These are phyloP conservation scores for Epichloe brachyelytri DNA, from an alignment of 2,329 filamentous ascomycete genomes.

Conservation along the genomic window DNA sequence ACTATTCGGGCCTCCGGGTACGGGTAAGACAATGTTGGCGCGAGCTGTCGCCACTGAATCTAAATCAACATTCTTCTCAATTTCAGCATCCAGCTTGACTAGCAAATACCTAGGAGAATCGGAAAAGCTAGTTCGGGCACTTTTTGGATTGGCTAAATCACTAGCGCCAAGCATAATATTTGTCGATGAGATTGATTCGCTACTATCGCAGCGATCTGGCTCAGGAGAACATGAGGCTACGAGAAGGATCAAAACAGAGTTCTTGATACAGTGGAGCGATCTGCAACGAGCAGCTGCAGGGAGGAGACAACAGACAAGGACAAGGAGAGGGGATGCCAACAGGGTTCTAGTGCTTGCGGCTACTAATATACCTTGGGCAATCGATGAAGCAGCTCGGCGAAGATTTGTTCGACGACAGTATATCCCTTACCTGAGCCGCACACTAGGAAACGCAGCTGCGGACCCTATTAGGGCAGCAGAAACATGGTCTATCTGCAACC, in stretches of 20 bases:
- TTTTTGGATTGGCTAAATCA: slow-evolving; percentile 80
- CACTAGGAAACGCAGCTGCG: slow-evolving; percentile 70
- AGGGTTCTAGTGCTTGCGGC: slow-evolving; percentile 87
- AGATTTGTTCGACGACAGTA: slow-evolving; percentile 91
- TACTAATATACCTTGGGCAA: slow-evolving; percentile 94
- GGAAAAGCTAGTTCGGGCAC: slow-evolving; percentile 85
- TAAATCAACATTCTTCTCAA: slow-evolving; percentile 90
- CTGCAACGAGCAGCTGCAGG: slow-evolving; percentile 85
- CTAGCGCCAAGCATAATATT: slow-evolving; percentile 95
- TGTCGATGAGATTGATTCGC: slow-evolving; percentile 92
- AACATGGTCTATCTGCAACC: slow-evolving; percentile 58
- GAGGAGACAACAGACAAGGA: slow-evolving; percentile 55
- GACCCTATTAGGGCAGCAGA: slow-evolving; percentile 74
- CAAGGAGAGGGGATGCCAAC: slow-evolving; percentile 65
- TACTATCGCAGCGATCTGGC: slow-evolving; percentile 72
- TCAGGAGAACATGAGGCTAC: slow-evolving; percentile 87
- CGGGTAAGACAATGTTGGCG: slow-evolving; percentile 96
- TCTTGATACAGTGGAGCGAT: slow-evolving; percentile 94
- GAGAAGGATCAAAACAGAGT: slow-evolving; percentile 90
- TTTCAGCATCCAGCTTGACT: slow-evolving; percentile 85
- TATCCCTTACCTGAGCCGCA: slow-evolving; percentile 77
- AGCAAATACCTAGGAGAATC: slow-evolving; percentile 95
- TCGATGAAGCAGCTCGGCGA: slow-evolving; percentile 85
- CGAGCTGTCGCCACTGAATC: slow-evolving; percentile 87
- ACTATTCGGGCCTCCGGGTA: slow-evolving; percentile 92